A percentile compares a stretch with the other conserved stretches of the same genome.
Conservation (phyloP, 2,329 filamentous ascomycete species). For the Fusarium tricinctum region DNA sequence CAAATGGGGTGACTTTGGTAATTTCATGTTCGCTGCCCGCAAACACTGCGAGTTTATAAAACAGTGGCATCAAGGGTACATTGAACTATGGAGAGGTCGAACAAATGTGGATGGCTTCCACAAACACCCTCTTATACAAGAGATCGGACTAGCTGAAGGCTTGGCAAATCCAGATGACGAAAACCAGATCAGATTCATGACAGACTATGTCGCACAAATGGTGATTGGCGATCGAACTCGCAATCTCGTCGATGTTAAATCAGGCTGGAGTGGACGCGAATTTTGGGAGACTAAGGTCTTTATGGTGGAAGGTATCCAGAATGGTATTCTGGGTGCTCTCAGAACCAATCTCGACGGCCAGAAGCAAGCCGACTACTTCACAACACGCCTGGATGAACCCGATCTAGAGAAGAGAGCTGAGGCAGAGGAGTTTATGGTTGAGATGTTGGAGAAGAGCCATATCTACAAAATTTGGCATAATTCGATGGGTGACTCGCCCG, state of each 20-base stretch:
- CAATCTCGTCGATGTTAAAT: constrained; percentile 51
- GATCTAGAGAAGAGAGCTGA: constrained; percentile 45
- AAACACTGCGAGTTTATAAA: constrained; percentile 60
- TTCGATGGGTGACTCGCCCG: constrained; percentile 49
- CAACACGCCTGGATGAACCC: constrained; percentile 52
- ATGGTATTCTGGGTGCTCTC: constrained; percentile 53
- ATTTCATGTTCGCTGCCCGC: constrained; percentile 59
- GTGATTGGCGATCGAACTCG: constrained; percentile 53
- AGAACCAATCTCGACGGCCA: constrained; percentile 49
- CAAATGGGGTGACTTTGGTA: constrained; percentile 55
- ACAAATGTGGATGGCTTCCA: constrained; percentile 55
- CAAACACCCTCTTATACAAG: constrained; percentile 47
- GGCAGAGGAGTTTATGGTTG: constrained; percentile 53
- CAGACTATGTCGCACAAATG: constrained; percentile 57
- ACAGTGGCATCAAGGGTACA: constrained; percentile 58
- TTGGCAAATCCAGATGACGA: constrained; percentile 33
- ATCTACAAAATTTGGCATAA: constrained; percentile 58
- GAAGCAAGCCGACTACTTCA: constrained; percentile 52
- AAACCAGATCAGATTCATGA: constrained; percentile 49
- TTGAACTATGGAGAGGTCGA: constrained; percentile 53
- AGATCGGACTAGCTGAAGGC: constrained; percentile 53
- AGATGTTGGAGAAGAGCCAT: constrained; percentile 53
- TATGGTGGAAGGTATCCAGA: constrained; percentile 51
- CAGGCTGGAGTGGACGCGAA: constrained; percentile 52
- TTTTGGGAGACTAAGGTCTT: constrained; percentile 53